Evolutionary conservation across 2,329 filamentous ascomycete species (phyloP).

Genomic region (Cylindrodendrum hubeiense): DNA sequence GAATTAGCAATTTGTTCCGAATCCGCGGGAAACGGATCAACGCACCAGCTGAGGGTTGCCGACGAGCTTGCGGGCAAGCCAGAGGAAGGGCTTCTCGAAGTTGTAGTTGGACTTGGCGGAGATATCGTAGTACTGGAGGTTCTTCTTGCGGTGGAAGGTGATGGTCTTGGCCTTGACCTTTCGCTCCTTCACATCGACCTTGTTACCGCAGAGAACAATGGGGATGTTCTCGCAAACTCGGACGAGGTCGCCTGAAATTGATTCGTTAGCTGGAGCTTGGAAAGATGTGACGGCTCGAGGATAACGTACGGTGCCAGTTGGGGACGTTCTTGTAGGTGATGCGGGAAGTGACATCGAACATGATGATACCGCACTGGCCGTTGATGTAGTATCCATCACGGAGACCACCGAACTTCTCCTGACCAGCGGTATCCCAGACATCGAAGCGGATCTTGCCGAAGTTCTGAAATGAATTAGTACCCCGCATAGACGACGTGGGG

Average conservation of each 20-base stretch:
- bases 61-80: slow-evolving; percentile 98
- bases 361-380: slow-evolving; percentile 99
- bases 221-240: slow-evolving; percentile 99
- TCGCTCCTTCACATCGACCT: slow-evolving; percentile 99
- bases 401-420: slow-evolving; percentile 99
- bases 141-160: slow-evolving; percentile 99
- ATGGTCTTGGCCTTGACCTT: slow-evolving; percentile 99
- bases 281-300: background rate
- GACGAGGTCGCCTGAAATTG: slow-evolving; percentile 85
- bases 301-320: slow-evolving; percentile 97
- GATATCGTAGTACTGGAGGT: slow-evolving; percentile 99
- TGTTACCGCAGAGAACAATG: slow-evolving; percentile 98
- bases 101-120: slow-evolving; percentile 99
- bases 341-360: slow-evolving; percentile 99
- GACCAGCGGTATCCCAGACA: slow-evolving; percentile 98
- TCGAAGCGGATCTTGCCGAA: slow-evolving; percentile 97
- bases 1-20: slow-evolving; percentile 41
- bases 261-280: slow-evolving; percentile 32
- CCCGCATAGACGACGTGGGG: slow-evolving; percentile 36
- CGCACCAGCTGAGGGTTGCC: slow-evolving; percentile 76
- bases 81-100: slow-evolving; percentile 99
- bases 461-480: slow-evolving; percentile 72
- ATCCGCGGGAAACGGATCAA: background rate
- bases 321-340: slow-evolving; percentile 99
- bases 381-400: slow-evolving; percentile 99